These are phyloP conservation scores for Hamamelis virginiana DNA, from an alignment of 164 flowering plant genomes.

Conservation along the genomic window DNA sequence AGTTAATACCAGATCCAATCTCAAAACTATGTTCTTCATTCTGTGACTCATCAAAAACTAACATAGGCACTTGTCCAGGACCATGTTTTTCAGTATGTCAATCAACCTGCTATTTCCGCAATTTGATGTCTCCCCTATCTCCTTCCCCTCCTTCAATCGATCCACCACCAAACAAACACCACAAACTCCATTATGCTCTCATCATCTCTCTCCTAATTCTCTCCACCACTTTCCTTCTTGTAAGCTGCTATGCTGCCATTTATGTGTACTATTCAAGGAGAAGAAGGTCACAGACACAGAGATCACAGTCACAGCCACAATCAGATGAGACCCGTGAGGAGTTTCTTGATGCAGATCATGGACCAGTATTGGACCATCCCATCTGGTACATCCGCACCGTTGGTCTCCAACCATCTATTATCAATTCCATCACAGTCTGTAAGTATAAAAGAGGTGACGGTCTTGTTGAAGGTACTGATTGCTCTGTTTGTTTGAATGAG, in stretches of 20 bases:
- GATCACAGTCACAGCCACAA: background rate
- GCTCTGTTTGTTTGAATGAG: conserved; percentile 57
- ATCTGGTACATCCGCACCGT: conserved; percentile 56
- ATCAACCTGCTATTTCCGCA: background rate
- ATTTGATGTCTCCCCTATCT: background rate
- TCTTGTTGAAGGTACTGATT: conserved; percentile 48
- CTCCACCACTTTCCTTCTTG: conserved; percentile 15
- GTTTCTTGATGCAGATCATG: conserved; percentile 36
- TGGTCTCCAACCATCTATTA: conserved; percentile 43
- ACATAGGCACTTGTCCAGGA: background rate
- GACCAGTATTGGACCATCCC: conserved; percentile 42
- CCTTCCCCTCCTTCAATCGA: background rate
- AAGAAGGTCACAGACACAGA: conserved; percentile 2
- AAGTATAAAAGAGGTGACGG: conserved; percentile 44
- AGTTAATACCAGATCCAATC: background rate
- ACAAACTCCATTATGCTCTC: conserved; percentile 5
- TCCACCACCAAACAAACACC: background rate
- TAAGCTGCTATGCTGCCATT: conserved; percentile 11
- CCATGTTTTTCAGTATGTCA: background rate
- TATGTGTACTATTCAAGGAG: conserved; percentile 15
- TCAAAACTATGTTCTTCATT: background rate
- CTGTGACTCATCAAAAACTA: background rate
- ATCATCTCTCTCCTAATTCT: conserved; percentile 10
- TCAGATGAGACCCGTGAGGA: conserved; percentile 17
- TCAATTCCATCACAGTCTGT: conserved; percentile 35